phyloP scores from a whole-genome alignment of 176 grass and related monocot genomes.

The Coix lacrymajobi region DNA sequence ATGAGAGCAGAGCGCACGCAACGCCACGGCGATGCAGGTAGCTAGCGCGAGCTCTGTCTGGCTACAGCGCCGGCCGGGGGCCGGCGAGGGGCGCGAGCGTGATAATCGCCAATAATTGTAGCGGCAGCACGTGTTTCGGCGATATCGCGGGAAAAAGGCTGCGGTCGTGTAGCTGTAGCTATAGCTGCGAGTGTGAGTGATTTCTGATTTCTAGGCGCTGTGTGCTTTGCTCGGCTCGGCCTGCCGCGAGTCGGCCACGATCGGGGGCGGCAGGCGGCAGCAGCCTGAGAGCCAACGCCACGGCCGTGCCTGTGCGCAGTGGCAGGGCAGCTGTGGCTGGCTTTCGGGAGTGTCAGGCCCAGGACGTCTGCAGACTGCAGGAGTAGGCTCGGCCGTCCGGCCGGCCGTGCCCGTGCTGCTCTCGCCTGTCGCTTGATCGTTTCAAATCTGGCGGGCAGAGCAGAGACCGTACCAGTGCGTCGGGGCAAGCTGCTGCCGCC shows the following conservation, averaged over 20 bases:
- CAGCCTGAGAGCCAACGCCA: neutral
- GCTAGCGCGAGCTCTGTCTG: neutral
- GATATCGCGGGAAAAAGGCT: neutral
- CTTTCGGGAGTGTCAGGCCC: constrained; percentile 14
- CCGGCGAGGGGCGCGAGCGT: neutral
- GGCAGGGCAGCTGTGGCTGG: neutral
- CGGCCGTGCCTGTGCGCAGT: neutral
- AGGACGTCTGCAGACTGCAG: neutral
- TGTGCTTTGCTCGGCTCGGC: neutral
- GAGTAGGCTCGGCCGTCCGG: neutral
- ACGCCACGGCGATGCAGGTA: neutral
- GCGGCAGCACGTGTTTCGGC: neutral
- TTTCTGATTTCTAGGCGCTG: neutral
- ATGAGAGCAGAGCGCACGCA: neutral
- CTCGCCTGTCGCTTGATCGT: constrained; percentile 4
- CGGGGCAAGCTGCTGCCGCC: neutral
- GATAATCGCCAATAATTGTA: constrained; percentile 33
- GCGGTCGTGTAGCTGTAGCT: neutral
- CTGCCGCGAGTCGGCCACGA: neutral
- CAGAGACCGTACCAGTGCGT: neutral
- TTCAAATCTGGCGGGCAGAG: constrained; percentile 13
- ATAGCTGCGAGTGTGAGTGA: neutral
- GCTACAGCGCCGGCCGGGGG: neutral
- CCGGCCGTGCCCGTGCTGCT: neutral
- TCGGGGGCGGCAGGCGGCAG: neutral